Evolutionary conservation across 768 basidiomycete genomes (phyloP).

Genomic region (Cystofilobasidium capitatum): DNA sequence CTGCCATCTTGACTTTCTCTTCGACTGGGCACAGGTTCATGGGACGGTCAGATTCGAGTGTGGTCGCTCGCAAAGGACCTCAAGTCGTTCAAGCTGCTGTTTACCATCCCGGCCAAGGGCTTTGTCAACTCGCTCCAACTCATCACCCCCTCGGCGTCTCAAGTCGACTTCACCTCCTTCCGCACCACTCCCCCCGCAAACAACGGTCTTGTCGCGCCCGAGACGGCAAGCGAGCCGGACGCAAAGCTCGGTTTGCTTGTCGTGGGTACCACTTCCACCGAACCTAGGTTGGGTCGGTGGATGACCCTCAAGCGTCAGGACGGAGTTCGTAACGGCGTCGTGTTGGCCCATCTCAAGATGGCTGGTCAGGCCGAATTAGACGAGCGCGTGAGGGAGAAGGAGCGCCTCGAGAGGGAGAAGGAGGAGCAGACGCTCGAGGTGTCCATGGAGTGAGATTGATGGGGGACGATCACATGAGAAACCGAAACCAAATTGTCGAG

Average conservation of each 20-base stretch:
- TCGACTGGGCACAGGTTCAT: conserved; percentile 57
- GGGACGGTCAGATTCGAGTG: conserved; percentile 78
- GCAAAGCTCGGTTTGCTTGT: conserved; percentile 47
- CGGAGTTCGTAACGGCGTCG: conserved; percentile 57
- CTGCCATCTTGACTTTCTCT: neutral
- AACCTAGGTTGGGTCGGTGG: conserved; percentile 86
- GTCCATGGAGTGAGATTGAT: neutral
- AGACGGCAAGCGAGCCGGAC: conserved; percentile 26
- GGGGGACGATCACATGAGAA: neutral
- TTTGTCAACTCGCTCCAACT: conserved; percentile 87
- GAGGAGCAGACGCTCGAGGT: neutral
- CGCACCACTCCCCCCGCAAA: conserved; percentile 30
- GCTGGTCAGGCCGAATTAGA: conserved; percentile 12
- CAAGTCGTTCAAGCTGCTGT: conserved; percentile 59
- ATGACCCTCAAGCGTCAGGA: conserved; percentile 55
- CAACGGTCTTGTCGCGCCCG: conserved; percentile 29
- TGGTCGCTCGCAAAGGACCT: conserved; percentile 80
- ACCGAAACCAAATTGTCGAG: too few relatives aligned
- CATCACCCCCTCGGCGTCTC: conserved; percentile 47
- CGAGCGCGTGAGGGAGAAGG: conserved; percentile 3
- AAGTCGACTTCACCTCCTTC: conserved; percentile 46
- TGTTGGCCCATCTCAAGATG: conserved; percentile 45
- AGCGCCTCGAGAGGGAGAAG: conserved; percentile 1
- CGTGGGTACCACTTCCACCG: conserved; percentile 73
- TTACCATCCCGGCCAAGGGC: conserved; percentile 58